These are phyloP conservation scores for Vinca minor DNA, from an alignment of 257 asterid species.

Conservation along the genomic window DNA sequence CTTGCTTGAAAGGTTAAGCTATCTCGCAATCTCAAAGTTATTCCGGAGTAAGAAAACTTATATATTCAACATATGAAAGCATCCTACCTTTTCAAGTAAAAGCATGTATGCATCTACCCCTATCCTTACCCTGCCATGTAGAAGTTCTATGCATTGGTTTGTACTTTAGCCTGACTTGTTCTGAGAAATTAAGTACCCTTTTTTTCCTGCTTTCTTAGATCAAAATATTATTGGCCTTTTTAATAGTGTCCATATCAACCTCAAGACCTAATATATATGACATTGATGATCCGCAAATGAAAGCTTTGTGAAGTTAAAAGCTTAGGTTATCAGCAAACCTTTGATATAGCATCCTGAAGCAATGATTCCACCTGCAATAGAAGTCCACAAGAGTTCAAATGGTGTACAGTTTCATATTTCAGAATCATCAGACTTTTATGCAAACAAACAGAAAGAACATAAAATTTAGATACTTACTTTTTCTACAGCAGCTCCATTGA, in stretches of 20 bases:
- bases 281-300: not conserved
- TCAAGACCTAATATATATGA: not conserved
- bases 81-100: not conserved
- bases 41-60: not conserved
- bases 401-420: not conserved
- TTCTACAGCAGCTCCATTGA: slow-evolving; percentile 79
- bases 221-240: not conserved
- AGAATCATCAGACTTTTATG: not conserved
- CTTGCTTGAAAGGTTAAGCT: not conserved
- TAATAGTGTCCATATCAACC: not conserved
- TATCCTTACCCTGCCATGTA: not conserved
- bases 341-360: slow-evolving; percentile 75
- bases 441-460: not conserved
- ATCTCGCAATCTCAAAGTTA: not conserved
- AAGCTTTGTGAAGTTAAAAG: not conserved
- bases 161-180: slow-evolving; percentile 1
- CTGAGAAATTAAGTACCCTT: not conserved
- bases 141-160: not conserved
- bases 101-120: not conserved
- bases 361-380: slow-evolving; percentile 68
- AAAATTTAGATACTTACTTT: slow-evolving; percentile 42
- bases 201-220: not conserved
- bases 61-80: not conserved
- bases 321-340: slow-evolving; percentile 41
- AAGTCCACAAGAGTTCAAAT: slow-evolving; percentile 16